phyloP scores from a whole-genome alignment of 2,329 filamentous ascomycete species.

The Sphaerulina vaccinii region DNA sequence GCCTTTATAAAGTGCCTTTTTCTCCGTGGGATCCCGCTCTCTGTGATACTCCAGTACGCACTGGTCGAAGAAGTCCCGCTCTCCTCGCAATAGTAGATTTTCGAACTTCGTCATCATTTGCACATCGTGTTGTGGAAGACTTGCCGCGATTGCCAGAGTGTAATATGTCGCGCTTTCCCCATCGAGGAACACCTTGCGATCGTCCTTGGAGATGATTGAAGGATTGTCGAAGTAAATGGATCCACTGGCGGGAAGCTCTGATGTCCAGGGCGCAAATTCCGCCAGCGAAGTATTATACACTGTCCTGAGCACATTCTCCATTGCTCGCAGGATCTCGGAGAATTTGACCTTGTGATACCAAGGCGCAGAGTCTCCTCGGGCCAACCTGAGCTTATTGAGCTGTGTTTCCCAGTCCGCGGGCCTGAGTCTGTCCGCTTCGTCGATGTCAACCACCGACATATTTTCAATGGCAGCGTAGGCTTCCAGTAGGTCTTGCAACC shows the following conservation, averaged over 20 bases:
- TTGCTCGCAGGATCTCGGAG: neutral
- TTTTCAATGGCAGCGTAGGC: neutral
- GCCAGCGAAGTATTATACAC: neutral
- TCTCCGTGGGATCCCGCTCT: neutral
- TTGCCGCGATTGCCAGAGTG: neutral
- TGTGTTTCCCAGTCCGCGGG: neutral
- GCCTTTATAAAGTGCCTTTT: too few relatives aligned
- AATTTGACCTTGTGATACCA: neutral
- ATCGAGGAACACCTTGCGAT: neutral
- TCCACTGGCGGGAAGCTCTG: neutral
- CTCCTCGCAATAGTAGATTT: neutral
- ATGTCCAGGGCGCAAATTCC: neutral
- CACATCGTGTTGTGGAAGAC: neutral
- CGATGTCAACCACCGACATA: neutral
- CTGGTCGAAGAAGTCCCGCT: neutral
- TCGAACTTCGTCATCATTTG: neutral
- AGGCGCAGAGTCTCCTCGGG: neutral
- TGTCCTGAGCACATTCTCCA: neutral
- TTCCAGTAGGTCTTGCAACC: neutral
- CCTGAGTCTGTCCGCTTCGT: neutral
- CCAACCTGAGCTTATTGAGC: neutral
- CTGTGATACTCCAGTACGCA: neutral
- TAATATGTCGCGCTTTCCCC: neutral
- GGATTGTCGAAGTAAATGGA: neutral
- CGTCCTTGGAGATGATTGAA: too few relatives aligned